Conservation (phyloP, 2,329 filamentous ascomycete species). For the Coniochaeta sp. region DNA sequence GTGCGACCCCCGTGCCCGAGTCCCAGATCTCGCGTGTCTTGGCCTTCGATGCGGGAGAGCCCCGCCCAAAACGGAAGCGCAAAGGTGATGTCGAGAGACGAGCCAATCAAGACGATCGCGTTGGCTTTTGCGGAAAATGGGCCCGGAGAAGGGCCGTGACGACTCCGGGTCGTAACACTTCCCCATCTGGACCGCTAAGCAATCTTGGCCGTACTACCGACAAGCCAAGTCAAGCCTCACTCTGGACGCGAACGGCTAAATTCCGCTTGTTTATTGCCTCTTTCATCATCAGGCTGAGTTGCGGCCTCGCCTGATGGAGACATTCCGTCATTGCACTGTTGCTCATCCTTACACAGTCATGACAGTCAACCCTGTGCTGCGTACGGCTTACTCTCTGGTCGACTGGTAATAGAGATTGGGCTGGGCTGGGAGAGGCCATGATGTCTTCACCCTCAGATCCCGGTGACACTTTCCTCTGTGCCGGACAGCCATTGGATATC, state of each 20-base stretch:
- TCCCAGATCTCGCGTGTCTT: neutral
- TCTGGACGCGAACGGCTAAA: neutral
- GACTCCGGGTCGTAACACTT: neutral
- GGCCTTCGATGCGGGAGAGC: neutral
- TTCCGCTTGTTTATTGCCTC: neutral
- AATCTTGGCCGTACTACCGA: neutral
- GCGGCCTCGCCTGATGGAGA: neutral
- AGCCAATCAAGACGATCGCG: neutral
- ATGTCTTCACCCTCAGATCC: neutral
- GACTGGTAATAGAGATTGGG: neutral
- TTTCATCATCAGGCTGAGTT: neutral
- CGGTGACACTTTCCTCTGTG: neutral
- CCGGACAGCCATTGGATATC: neutral
- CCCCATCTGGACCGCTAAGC: neutral
- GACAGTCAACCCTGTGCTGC: too few species aligned
- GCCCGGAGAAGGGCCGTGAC: conserved; percentile 3
- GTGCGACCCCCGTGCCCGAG: neutral
- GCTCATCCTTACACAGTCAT: neutral
- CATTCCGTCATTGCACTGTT: neutral
- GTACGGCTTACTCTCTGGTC: neutral
- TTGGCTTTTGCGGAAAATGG: neutral
- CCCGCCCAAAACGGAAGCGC: neutral
- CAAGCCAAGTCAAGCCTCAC: neutral
- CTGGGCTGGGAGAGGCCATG: neutral
- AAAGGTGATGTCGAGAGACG: neutral